Percentiles rank a stretch among this genome's conserved stretches.
Conservation (phyloP, 2,329 filamentous ascomycete genomes). For the Taxawa tesnikishii region DNA sequence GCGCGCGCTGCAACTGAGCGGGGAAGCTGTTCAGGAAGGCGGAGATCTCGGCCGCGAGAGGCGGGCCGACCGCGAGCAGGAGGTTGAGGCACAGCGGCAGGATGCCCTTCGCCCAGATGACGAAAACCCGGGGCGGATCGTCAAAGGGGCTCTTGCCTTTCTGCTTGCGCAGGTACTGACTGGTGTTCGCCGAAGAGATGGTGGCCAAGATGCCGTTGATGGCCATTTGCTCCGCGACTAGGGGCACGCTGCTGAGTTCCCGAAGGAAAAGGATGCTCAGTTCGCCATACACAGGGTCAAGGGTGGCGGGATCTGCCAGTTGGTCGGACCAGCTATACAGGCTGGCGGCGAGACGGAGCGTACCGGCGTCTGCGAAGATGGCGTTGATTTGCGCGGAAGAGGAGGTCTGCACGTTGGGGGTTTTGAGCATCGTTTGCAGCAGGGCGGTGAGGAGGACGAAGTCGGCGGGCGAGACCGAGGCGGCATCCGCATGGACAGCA, state of each 20-base stretch:
- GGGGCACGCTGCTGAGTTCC: slow-evolving; percentile 68
- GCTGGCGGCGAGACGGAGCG: slow-evolving; percentile 68
- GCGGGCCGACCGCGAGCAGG: slow-evolving; percentile 65
- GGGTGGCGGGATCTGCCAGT: slow-evolving; percentile 51
- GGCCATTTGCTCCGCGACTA: slow-evolving; percentile 79
- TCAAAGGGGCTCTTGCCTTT: slow-evolving; percentile 70
- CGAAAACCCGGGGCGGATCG: slow-evolving; percentile 63
- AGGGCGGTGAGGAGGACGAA: slow-evolving; percentile 80
- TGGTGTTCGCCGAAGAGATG: slow-evolving; percentile 66
- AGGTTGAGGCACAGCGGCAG: slow-evolving; percentile 83
- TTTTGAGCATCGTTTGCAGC: slow-evolving; percentile 67
- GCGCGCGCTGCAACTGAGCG: slow-evolving; percentile 59
- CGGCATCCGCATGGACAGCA: slow-evolving; percentile 49
- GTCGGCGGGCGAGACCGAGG: slow-evolving; percentile 53
- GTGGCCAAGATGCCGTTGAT: slow-evolving; percentile 73
- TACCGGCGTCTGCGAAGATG: slow-evolving; percentile 47
- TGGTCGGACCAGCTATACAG: slow-evolving; percentile 92
- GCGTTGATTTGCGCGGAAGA: slow-evolving; percentile 30
- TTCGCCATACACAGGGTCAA: slow-evolving; percentile 86
- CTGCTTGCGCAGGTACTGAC: slow-evolving; percentile 57
- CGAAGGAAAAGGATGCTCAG: slow-evolving; percentile 81
- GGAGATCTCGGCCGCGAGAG: slow-evolving; percentile 72
- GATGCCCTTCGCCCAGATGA: slow-evolving; percentile 80
- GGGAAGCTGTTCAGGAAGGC: slow-evolving; percentile 86
- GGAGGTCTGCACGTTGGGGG: slow-evolving; percentile 63